Evolutionary conservation across 345 rosid genomes (phyloP).

Genomic region (Camelina neglecta): DNA sequence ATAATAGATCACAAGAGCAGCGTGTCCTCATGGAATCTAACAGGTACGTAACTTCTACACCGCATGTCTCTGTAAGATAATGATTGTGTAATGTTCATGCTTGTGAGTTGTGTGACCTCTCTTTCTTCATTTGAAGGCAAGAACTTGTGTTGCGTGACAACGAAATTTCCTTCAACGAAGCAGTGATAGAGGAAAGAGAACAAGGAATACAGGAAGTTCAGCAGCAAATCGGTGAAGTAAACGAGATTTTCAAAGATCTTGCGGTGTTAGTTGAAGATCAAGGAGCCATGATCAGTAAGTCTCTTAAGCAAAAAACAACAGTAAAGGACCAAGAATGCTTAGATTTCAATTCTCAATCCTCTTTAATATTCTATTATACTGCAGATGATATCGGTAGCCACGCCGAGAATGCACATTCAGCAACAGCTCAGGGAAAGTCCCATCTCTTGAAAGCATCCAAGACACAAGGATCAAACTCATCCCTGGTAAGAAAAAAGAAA

Average conservation of each 20-base stretch:
- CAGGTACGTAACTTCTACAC: conserved; percentile 51
- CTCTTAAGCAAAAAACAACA: neutral
- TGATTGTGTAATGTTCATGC: neutral
- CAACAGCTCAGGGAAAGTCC: conserved; percentile 76
- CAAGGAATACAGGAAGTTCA: conserved; percentile 89
- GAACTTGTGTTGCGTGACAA: conserved; percentile 83
- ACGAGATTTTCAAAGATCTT: conserved; percentile 90
- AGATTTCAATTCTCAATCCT: neutral
- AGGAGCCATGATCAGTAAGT: conserved; percentile 79
- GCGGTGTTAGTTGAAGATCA: conserved; percentile 93
- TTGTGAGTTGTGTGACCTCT: neutral
- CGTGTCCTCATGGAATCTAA: conserved; percentile 74
- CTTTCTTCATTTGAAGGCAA: conserved; percentile 57
- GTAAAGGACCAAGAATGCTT: neutral
- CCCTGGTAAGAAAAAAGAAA: conserved; percentile 60
- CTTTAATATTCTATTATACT: neutral
- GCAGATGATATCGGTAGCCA: conserved; percentile 88
- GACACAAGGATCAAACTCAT: conserved; percentile 86
- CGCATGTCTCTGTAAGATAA: neutral
- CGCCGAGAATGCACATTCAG: conserved; percentile 69
- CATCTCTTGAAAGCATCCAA: conserved; percentile 86
- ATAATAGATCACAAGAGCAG: conserved; percentile 64
- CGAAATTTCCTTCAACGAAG: conserved; percentile 89
- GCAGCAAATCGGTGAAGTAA: conserved; percentile 91
- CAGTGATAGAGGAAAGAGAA: conserved; percentile 90